Percentiles rank a stretch among this genome's conserved stretches.
These are phyloP conservation scores for Oidiodendron maius DNA, from an alignment of 495 filamentous ascomycete species.

Conservation along the genomic window DNA sequence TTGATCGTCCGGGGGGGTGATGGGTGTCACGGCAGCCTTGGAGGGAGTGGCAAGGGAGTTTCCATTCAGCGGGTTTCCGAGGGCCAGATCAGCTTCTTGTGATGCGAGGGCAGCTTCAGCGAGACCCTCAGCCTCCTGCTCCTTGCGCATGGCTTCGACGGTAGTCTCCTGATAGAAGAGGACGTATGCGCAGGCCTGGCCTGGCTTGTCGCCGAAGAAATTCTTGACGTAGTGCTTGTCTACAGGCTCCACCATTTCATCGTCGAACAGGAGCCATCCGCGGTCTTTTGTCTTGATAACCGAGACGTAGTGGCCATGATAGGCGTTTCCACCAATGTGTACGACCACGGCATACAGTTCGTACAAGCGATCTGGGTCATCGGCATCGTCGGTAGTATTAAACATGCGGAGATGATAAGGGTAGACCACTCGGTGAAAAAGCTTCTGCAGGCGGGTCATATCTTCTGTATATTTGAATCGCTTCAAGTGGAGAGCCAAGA, in stretches of 20 bases:
- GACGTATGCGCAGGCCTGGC: constrained; percentile 91
- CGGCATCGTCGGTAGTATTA: constrained; percentile 96
- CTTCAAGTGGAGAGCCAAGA: constrained; percentile 88
- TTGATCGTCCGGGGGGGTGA: constrained; percentile 37
- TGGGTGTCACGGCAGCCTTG: constrained; percentile 27
- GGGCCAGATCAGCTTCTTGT: constrained; percentile 46
- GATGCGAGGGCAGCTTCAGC: constrained; percentile 54
- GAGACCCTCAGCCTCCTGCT: constrained; percentile 75
- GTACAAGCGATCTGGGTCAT: constrained; percentile 91
- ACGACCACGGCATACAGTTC: constrained; percentile 98
- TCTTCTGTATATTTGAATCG: constrained; percentile 98
- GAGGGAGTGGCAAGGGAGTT: constrained; percentile 22
- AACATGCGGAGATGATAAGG: constrained; percentile 94
- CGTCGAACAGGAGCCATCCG: constrained; percentile 94
- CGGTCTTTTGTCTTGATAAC: constrained; percentile 97
- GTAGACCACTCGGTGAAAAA: constrained; percentile 96
- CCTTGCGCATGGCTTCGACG: constrained; percentile 73
- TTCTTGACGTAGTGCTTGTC: constrained; percentile 95
- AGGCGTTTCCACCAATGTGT: constrained; percentile 96
- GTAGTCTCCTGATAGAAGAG: constrained; percentile 98
- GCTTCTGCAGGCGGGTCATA: constrained; percentile 84
- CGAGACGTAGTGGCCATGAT: constrained; percentile 95
- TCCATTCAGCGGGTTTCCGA: constrained; percentile 40
- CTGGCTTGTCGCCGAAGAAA: constrained; percentile 92
- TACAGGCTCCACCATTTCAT: constrained; percentile 97